Base-by-base conservation (phyloP, 495 filamentous ascomycete species). In the Podospora pseudoanserina region DNA sequence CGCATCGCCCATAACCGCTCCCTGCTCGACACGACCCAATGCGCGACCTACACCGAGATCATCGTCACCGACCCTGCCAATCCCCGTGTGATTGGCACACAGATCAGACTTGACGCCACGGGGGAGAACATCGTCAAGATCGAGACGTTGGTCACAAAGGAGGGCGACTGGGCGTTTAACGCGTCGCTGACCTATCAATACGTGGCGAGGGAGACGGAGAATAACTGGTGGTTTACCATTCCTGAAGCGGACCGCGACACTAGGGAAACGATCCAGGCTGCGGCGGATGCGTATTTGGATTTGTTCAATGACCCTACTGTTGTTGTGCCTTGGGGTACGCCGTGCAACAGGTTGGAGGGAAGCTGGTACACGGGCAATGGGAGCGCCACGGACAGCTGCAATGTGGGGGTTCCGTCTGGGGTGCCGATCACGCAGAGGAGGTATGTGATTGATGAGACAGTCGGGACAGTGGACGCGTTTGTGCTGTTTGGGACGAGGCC, bases 161-260 rank as follows among this genome's bases (percentile, higher is more conserved):
- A 76, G 57, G 79, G 78, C 28, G 76, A 81, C 64, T 83, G 83
- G 82, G 75, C 82, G 5, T 85, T 85, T 75, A 83, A 85, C 67
- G 81, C 82, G 5, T 79, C 79, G 2, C 77, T 79, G 26, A 83
- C 82, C 54, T 74, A 80, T 49, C 72, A 79, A 64, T 83, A 79
- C 72, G 77, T 79, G 9, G 69, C 73, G 16, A 70, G 77, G 13
- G 80, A 81, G 71, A 68, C 64, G 13, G 61, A 7, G 3, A 63
- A 63, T 15, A 49, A 49, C n/a, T 44, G 27, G 32, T 86, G 83
- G 83, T 74, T 73, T 30, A 74, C 78, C n/a, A 84, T 86, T 64
- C 81, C 83, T 13, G 63, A 63, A n/a, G 72, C 53, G 5, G 76
- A 75, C 63, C 74, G 74, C 0, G 79, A 81, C 70, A 73, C 68